These are phyloP conservation scores for Colletotrichum chrysophilum DNA, from an alignment of 2,329 filamentous ascomycete genomes.

Conservation along the genomic window DNA sequence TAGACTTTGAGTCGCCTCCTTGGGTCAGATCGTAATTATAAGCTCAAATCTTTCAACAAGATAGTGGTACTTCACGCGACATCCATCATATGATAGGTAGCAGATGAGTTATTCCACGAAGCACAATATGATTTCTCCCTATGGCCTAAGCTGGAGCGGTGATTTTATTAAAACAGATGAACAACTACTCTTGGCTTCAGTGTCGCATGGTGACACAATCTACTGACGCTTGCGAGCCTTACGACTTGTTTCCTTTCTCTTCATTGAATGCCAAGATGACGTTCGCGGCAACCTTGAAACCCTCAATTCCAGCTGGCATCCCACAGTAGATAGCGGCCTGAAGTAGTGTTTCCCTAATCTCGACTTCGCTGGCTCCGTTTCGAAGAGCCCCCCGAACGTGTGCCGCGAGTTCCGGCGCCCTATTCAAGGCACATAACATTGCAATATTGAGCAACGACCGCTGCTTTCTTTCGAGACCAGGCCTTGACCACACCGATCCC, in stretches of 20 bases:
- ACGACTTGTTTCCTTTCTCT: slow-evolving; percentile 25
- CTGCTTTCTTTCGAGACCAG: not conserved
- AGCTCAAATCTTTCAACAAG: too few relatives aligned
- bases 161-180: too few relatives aligned
- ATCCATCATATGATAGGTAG: too few relatives aligned
- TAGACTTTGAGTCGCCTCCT: too few relatives aligned
- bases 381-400: not conserved
- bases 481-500: not conserved
- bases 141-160: too few relatives aligned
- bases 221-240: not conserved
- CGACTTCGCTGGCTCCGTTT: not conserved
- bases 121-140: too few relatives aligned
- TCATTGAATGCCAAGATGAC: not conserved
- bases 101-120: too few relatives aligned
- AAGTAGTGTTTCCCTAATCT: not conserved
- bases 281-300: not conserved
- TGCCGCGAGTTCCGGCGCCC: not conserved
- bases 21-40: too few relatives aligned
- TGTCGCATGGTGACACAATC: not conserved
- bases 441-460: not conserved
- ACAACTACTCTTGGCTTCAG: not conserved
- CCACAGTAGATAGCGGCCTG: not conserved
- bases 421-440: not conserved
- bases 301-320: not conserved
- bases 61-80: too few relatives aligned